Evolutionary conservation across 116 monocot genomes (phyloP), one percentile per base, ranked within the genome.

Genomic region (Phalaenopsis hybrid): DNA sequence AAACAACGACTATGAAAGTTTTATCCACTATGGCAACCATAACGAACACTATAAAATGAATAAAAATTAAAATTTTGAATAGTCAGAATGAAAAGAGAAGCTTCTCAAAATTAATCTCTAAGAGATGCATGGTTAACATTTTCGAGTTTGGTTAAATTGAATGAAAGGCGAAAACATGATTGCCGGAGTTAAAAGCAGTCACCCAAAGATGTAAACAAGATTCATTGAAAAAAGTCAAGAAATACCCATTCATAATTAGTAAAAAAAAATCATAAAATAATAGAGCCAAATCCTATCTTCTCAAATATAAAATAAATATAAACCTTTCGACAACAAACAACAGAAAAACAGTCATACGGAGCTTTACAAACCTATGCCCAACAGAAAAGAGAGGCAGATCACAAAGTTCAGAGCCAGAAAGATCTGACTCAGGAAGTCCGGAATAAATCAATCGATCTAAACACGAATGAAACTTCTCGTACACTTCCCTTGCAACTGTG

Each of bases 381-480:
- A 98, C 93, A 46, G 95, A 98, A 85, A 88, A 98, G 51, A 98
- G 57, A 28, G 95, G 98, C 58, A 98, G 93, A 43, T 74, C 59
- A 50, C 65, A 15, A 41, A 98, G 76, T 51, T 95, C 93, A 43
- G 85, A 46, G 74, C 87, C 84, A 0, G 63, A 52, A 1, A 98
- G 79, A 33, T 86, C 81, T 6, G 87, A 83, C 45, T 83, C 84
- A 5, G 93, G 90, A 11, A 92, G 44, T 37, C 98, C 98, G 43
- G 72, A 80, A 5, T 75, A 70, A 20, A 87, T 55, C 11, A 98
- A 81, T n/a, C 46, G 50, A 49, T 93, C 90, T 78, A 90, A 82
- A 85, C 98, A 94, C 9, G 81, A 31, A 74, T 92, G 88, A 74
- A 98, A 98, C 76, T 88, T 90, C 82, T 91, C 86, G 52, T 83